Conservation (phyloP, 2,329 filamentous ascomycete species). For the Periconia sp. region DNA sequence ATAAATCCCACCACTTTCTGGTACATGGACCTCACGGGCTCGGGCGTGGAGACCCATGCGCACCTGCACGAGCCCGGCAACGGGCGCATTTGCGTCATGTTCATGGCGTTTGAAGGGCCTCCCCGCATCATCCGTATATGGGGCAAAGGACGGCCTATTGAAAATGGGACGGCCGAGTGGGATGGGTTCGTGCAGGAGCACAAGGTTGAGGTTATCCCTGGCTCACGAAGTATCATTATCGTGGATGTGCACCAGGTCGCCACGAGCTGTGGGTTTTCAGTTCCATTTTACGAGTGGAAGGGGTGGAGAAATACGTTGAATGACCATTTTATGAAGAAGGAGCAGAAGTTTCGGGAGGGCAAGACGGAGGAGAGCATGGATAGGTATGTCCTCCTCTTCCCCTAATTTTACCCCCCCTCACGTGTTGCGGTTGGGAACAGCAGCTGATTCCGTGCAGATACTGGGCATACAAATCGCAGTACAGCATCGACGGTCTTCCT, state of each 20-base stretch:
- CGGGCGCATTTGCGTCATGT: conserved; percentile 50
- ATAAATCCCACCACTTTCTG: conserved; percentile 48
- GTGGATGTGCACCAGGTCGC: conserved; percentile 53
- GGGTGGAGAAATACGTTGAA: conserved; percentile 48
- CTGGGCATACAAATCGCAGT: conserved; percentile 53
- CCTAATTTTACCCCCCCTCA: too few relatives aligned
- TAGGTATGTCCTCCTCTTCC: conserved; percentile 22
- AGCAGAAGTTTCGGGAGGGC: conserved; percentile 41
- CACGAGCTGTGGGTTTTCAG: conserved; percentile 50
- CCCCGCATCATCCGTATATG: conserved; percentile 53
- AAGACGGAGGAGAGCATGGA: conserved; percentile 50
- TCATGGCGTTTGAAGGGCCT: conserved; percentile 51
- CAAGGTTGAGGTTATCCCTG: conserved; percentile 44
- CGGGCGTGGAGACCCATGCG: conserved; percentile 51
- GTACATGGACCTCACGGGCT: conserved; percentile 53
- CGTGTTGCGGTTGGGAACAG: not conserved
- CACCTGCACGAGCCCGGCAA: conserved; percentile 52
- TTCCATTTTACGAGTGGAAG: conserved; percentile 54
- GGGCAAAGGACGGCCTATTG: conserved; percentile 47
- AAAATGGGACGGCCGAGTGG: conserved; percentile 46
- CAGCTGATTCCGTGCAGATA: conserved; percentile 37
- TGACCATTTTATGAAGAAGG: conserved; percentile 49
- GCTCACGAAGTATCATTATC: conserved; percentile 48
- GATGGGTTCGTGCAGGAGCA: conserved; percentile 39
- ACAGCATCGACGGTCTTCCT: conserved; percentile 52